Conservation (phyloP, 306 rosid species). For the Canavalia ensiformis region DNA sequence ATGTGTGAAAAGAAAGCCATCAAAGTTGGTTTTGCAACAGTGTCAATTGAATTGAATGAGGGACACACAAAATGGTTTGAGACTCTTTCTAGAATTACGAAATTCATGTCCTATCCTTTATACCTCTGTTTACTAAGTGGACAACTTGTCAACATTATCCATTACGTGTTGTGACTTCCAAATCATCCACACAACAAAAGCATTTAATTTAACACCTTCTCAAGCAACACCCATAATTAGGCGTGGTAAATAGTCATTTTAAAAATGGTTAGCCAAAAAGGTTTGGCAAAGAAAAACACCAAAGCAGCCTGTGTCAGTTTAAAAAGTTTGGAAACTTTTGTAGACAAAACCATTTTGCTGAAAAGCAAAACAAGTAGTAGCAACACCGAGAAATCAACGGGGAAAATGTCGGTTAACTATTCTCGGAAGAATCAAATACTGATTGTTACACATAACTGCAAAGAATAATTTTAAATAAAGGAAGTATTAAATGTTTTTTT, state of each 20-base stretch:
- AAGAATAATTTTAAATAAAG: not conserved
- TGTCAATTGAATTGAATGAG: constrained; percentile 48
- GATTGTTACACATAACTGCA: too few relatives aligned
- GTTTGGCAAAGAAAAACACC: constrained; percentile 39
- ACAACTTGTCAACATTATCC: constrained; percentile 50
- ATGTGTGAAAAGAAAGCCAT: constrained; percentile 44
- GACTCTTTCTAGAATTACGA: not conserved
- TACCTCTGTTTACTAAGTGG: constrained; percentile 45
- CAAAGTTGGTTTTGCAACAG: constrained; percentile 46
- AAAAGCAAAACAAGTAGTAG: constrained; percentile 21
- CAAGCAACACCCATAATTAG: constrained; percentile 46
- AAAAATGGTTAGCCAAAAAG: constrained; percentile 42
- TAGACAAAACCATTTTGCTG: constrained; percentile 43
- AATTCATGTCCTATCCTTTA: constrained; percentile 37
- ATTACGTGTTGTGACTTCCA: constrained; percentile 49
- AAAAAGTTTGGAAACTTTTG: constrained; percentile 60
- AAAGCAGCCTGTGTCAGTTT: constrained; percentile 50
- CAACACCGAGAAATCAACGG: constrained; percentile 28
- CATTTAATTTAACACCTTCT: constrained; percentile 32
- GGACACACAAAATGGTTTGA: constrained; percentile 19
- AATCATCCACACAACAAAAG: constrained; percentile 33
- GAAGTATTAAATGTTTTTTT: not conserved
- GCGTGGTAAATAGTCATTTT: constrained; percentile 42
- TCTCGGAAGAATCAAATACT: constrained; percentile 35
- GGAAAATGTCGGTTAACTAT: constrained; percentile 36